Evolutionary conservation across 2,329 filamentous ascomycete species (phyloP).

Genomic region (Hirsutella thompsonii): DNA sequence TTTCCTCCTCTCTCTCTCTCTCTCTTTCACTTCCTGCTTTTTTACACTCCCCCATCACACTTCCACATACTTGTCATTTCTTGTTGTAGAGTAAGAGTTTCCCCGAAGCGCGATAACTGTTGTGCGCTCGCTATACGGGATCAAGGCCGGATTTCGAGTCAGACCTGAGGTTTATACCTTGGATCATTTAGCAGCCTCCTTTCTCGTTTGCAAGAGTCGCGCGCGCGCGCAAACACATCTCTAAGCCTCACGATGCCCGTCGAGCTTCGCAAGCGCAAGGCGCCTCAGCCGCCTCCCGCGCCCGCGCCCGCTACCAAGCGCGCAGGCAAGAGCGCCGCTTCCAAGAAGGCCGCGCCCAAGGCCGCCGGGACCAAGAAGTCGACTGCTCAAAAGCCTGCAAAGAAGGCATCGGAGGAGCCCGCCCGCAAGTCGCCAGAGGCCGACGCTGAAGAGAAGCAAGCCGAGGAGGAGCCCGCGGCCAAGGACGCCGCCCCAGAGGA

Average conservation of each 20-base stretch:
- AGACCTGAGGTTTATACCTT: no score
- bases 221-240: no score
- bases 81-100: no score
- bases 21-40: not conserved
- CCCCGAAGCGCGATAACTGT: no score
- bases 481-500: no score
- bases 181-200: no score
- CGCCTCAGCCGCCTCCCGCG: constrained; percentile 31
- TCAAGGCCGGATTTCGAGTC: no score
- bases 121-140: no score
- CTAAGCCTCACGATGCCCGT: constrained; percentile 35
- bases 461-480: constrained; percentile 24
- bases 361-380: constrained; percentile 11
- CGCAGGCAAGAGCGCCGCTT: constrained; percentile 12
- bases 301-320: constrained; percentile 31
- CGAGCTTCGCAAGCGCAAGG: constrained; percentile 50
- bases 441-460: constrained; percentile 11
- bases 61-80: not conserved
- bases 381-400: constrained; percentile 1
- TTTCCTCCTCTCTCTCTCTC: not conserved
- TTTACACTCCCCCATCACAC: not conserved
- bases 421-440: constrained; percentile 4
- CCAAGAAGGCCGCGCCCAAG: constrained; percentile 16
- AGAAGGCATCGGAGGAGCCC: constrained; percentile 8
- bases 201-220: no score